Evolutionary conservation across 176 grass and related monocot species (phyloP).

Genomic region (Aegilops bicornis): DNA sequence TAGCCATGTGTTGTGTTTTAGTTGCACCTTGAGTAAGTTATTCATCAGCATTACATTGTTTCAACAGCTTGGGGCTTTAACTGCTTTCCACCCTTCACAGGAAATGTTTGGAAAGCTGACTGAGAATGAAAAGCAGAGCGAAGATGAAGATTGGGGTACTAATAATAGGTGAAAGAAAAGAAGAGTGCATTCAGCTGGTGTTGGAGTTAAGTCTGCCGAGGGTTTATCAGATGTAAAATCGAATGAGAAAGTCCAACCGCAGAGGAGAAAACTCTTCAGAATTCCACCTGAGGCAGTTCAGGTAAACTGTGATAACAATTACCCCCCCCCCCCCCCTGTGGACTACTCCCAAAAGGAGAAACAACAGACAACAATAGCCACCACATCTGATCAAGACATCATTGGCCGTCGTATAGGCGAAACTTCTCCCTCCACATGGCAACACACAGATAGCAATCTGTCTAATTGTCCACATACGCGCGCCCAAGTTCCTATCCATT

Average conservation of each 20-base stretch:
- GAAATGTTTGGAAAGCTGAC: constrained; percentile 91
- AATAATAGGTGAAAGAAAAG: constrained; percentile 64
- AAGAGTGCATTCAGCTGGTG: constrained; percentile 34
- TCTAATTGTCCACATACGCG: neutral
- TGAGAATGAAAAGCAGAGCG: constrained; percentile 65
- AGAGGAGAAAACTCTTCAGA: constrained; percentile 74
- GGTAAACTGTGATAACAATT: constrained; percentile 38
- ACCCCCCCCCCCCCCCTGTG: no score
- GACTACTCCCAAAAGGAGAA: no score
- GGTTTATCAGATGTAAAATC: constrained; percentile 28
- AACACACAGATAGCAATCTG: neutral
- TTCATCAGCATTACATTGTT: constrained; percentile 7
- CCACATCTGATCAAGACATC: no score
- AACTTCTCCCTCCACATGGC: neutral
- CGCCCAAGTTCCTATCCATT: neutral
- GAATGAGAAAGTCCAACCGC: constrained; percentile 37
- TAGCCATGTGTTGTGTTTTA: constrained; percentile 6
- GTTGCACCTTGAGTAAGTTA: constrained; percentile 15
- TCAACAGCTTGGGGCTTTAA: neutral
- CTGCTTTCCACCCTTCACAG: constrained; percentile 39
- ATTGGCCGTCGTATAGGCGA: neutral
- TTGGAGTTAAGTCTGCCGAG: constrained; percentile 23
- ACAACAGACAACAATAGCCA: no score
- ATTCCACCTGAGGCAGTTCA: constrained; percentile 75
- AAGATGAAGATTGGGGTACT: constrained; percentile 93